phyloP scores from a whole-genome alignment of 2,329 filamentous ascomycete genomes.

The Pleomassaria siparia region DNA sequence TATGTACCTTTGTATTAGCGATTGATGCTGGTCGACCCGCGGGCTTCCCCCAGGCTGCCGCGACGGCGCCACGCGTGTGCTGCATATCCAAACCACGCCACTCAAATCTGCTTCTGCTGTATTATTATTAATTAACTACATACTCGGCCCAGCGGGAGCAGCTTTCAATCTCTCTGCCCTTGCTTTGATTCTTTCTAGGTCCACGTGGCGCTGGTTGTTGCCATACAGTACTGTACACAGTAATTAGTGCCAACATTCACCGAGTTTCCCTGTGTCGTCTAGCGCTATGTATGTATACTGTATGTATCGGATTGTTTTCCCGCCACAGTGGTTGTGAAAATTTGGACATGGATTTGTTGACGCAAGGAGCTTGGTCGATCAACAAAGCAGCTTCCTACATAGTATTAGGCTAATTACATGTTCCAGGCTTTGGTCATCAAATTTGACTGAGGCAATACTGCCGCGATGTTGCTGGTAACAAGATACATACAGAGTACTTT shows the following conservation, averaged over 20 bases:
- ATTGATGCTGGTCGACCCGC: not conserved
- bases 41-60: not conserved
- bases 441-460: conserved; percentile 1
- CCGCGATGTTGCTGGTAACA: not conserved
- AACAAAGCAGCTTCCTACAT: not conserved
- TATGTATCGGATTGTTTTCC: not conserved
- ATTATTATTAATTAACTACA: too few relatives aligned
- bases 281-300: not conserved
- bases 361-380: not conserved
- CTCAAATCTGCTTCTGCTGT: too few relatives aligned
- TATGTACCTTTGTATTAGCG: too few relatives aligned
- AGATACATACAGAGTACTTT: too few relatives aligned
- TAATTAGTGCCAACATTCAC: not conserved
- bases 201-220: not conserved
- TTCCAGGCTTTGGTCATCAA: not conserved
- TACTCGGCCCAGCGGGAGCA: conserved; percentile 11
- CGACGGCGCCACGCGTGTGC: not conserved
- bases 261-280: not conserved
- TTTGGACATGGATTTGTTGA: not conserved
- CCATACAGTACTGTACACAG: not conserved
- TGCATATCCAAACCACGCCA: conserved; percentile 3
- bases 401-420: conserved; percentile 1
- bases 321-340: not conserved
- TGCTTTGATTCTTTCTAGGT: not conserved
- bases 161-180: conserved; percentile 1